Evolutionary conservation across 2,329 filamentous ascomycete genomes (phyloP).

Genomic region (Clonostachys sp.): DNA sequence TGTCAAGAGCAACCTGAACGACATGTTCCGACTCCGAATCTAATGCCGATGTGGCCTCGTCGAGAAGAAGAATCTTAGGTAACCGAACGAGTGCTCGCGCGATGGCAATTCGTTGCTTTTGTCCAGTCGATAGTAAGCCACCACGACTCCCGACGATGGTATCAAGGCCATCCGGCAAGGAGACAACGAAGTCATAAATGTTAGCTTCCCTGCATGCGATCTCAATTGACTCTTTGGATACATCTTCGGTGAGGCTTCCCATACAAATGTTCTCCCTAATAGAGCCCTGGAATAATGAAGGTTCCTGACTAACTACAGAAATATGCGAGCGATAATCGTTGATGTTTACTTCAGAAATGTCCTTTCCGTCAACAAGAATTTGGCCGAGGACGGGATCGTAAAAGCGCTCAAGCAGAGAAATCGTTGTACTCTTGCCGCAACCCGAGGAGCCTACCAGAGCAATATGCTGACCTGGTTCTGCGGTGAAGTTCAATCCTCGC

Average conservation of each 20-base stretch:
- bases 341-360: conserved; percentile 77
- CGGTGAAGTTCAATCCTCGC: conserved; percentile 7
- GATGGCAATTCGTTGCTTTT: conserved; percentile 93
- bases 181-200: conserved; percentile 88
- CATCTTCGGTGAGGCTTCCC: conserved; percentile 56
- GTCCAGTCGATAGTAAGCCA: conserved; percentile 78
- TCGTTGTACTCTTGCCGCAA: conserved; percentile 92
- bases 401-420: conserved; percentile 88
- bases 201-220: conserved; percentile 86
- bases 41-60: conserved; percentile 5
- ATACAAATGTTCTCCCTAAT: conserved; percentile 88
- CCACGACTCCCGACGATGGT: conserved; percentile 87
- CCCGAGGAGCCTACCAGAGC: conserved; percentile 89
- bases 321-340: conserved; percentile 81
- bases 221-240: conserved; percentile 68
- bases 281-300: conserved; percentile 88
- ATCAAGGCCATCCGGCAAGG: conserved; percentile 78
- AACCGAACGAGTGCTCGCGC: conserved; percentile 87
- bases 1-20: conserved; percentile 80
- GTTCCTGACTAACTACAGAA: conserved; percentile 89
- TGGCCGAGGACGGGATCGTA: conserved; percentile 83
- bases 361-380: conserved; percentile 76
- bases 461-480: conserved; percentile 30
- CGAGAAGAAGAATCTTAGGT: conserved; percentile 68
- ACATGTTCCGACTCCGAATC: conserved; percentile 70